Percentiles rank a stretch among this genome's conserved stretches.
Evolutionary conservation across 2,329 filamentous ascomycete species (phyloP).

Genomic region (Fusarium decemcellulare): DNA sequence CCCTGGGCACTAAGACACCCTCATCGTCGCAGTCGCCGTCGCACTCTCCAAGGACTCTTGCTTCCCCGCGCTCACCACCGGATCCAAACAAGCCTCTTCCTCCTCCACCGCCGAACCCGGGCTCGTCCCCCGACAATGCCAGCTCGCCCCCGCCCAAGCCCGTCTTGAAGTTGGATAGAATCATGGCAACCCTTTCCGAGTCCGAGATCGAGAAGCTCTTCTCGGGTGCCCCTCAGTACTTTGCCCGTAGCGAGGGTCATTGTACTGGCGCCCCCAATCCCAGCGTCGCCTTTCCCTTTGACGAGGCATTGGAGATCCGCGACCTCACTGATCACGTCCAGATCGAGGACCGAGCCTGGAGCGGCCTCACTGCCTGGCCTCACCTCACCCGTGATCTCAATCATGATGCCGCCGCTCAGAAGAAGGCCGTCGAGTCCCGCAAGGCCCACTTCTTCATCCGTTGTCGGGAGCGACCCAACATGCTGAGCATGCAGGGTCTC

Average conservation of each 20-base stretch:
- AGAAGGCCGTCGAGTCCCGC: slow-evolving; percentile 59
- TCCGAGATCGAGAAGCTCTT: slow-evolving; percentile 78
- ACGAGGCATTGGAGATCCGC: slow-evolving; percentile 71
- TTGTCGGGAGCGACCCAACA: slow-evolving; percentile 75
- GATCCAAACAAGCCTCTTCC: slow-evolving; percentile 72
- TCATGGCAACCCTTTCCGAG: slow-evolving; percentile 72
- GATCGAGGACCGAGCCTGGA: slow-evolving; percentile 75
- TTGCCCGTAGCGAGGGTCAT: slow-evolving; percentile 72
- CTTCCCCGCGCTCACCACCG: slow-evolving; percentile 56
- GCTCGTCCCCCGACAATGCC: slow-evolving; percentile 49
- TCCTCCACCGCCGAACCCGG: slow-evolving; percentile 62
- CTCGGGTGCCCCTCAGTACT: slow-evolving; percentile 82
- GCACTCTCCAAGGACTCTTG: slow-evolving; percentile 42
- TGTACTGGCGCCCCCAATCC: slow-evolving; percentile 73
- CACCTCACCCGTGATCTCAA: slow-evolving; percentile 69
- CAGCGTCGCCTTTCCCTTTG: slow-evolving; percentile 77
- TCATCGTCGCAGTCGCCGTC: slow-evolving; percentile 44
- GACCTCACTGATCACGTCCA: slow-evolving; percentile 76
- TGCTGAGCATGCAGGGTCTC: slow-evolving; percentile 79
- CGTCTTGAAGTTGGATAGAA: slow-evolving; percentile 67
- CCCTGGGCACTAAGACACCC: slow-evolving; percentile 33
- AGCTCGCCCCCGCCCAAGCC: slow-evolving; percentile 53
- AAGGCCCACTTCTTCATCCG: slow-evolving; percentile 71
- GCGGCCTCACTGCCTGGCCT: slow-evolving; percentile 73
- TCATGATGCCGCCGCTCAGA: slow-evolving; percentile 60